Conservation (phyloP, 345 rosid species). For the Turnera subulata region DNA sequence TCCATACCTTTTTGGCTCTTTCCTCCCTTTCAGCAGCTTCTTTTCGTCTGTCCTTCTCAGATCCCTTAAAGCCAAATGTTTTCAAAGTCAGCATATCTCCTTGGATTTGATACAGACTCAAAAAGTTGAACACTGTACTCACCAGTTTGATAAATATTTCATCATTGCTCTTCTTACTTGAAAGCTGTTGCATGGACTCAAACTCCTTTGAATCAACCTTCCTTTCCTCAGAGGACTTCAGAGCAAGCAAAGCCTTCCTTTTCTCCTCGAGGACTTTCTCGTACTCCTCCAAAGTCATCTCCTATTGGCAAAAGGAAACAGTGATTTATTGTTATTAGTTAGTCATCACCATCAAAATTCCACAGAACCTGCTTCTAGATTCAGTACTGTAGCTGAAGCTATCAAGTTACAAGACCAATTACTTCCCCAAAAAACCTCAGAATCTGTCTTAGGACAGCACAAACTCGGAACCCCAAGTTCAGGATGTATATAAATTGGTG, state of each 20-base stretch:
- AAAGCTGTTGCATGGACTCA: constrained; percentile 77
- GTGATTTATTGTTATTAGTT: no score
- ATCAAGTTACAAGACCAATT: no score
- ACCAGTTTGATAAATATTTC: constrained; percentile 93
- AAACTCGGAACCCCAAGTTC: no score
- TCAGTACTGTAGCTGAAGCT: no score
- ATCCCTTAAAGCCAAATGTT: constrained; percentile 47
- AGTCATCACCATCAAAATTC: no score
- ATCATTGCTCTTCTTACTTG: constrained; percentile 72
- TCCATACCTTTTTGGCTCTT: constrained; percentile 68
- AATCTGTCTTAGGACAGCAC: no score
- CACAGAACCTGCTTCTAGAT: no score
- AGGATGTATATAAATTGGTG: no score
- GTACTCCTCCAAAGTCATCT: constrained; percentile 97
- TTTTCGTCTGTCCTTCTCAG: constrained; percentile 87
- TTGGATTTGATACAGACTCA: neutral
- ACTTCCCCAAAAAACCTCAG: no score
- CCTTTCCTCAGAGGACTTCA: constrained; percentile 76
- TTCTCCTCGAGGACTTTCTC: constrained; percentile 82
- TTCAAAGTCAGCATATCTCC: constrained; percentile 1
- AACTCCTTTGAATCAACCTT: constrained; percentile 68
- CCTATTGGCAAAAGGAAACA: constrained; percentile 32
- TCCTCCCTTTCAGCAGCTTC: constrained; percentile 88
- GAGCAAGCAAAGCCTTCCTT: constrained; percentile 61
- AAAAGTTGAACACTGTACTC: constrained; percentile 8